Base-by-base conservation (phyloP, 805 yeast genomes). In the Ogataea naganishii region DNA sequence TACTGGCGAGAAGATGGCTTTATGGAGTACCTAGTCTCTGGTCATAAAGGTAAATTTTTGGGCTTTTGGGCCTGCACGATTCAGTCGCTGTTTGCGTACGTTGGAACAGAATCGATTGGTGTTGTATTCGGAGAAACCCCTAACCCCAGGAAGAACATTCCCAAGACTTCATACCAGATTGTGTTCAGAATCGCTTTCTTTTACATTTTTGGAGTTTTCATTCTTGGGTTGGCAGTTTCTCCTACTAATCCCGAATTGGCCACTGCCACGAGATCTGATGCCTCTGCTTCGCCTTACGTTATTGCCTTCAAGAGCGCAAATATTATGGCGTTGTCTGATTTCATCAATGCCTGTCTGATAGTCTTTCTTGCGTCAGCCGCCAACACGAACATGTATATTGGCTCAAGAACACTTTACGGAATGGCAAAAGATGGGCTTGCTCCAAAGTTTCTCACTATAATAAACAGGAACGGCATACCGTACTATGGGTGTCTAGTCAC, bases 61-160 rank as follows among this genome's bases (percentile, higher is more conserved):
- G 72, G 81, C 6, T 51, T 80, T 7, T 33, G 78, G 20, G 68
- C 74, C 1, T 83, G 84, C 1, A 56, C 76, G 7, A 54, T 75
- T 26, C 72, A 76, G 14, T 75, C 86, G 0, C 64, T 83, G 0
- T 83, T 78, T 51, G 80, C 94, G 0, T 83, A 77, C 44, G 73
- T 80, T 29, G 94, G 94, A 0, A 80, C 86, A 1, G 94, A 83
- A 41, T 74, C 79, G 49, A 86, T 84, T 9, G 75, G 81, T 39
- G 72, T 82, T 32, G 89, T 92, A 3, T 84, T 89, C 6, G 82
- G 88, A 51, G 95, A 83, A 51, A 81, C 88, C n/a, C 62, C 77
- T 36, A 77, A 80, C 40, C 94, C 95, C 5, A 62, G 92, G 39
- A 72, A 66, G 37, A 75, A 89, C 0, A 61, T 83, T 12, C 94